Base-by-base conservation (phyloP, 352 stramenopile species). In the Globisporangium irregulare region DNA sequence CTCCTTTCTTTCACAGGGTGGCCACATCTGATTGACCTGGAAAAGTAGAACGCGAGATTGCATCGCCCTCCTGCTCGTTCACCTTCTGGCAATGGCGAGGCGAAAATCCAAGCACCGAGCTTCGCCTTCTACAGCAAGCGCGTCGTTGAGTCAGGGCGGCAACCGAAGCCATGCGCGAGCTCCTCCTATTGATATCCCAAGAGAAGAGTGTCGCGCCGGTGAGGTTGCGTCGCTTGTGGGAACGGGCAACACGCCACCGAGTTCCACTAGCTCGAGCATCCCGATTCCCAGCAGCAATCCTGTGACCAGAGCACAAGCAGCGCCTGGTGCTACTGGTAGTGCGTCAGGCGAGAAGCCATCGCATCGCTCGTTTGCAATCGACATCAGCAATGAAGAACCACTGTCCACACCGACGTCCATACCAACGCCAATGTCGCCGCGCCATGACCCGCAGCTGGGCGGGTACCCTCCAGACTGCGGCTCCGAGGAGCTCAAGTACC, bases 381-480 rank as follows among this genome's bases (percentile, higher is more conserved):
- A 66, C 29, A 50, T 66, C 51, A 24, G 34, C 29, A 32, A 46
- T 48, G 20, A 38, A n/a, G 5, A 14, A 38, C 36, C 5, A 66
- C 10, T 32, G 3, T 32, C 27, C 27, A 32, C 59, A 4, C 12
- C 25, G 9, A 41, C 36, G 2, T n/a, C 20, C 48, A 27, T 24
- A 2, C 27, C 43, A 27, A 50, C 64, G 27, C 65, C 66, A 12
- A 56, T 74, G 62, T 87, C 76, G 3, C 80, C 82, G 8, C 74
- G 81, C 18, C 59, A 81, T 46, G 84, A 93, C 68, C 77, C 73
- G 4, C 84, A 93, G 27, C 74, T 95, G 0, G 85, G 81, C 3
- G 84, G 80, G 0, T 95, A 93, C 64, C 82, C 81, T 14, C 80
- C 87, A 0, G 86, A 95, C 76, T 95, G 87, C 71, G 85, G 86